Base-by-base conservation (phyloP, 306 rosid genomes). In the Spatholobus suberectus region DNA sequence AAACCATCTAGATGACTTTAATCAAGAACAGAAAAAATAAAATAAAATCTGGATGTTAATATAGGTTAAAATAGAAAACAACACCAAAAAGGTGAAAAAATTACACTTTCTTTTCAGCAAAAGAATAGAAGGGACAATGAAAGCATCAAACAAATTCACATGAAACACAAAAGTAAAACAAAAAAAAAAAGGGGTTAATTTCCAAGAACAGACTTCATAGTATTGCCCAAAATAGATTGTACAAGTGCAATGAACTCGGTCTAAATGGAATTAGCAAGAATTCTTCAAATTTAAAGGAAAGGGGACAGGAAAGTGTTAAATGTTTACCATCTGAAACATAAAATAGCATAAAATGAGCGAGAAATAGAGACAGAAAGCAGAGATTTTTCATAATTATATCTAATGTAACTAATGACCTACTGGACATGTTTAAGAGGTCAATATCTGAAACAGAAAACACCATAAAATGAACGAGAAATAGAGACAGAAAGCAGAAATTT, bases 171-270 rank as follows among this genome's bases (percentile, higher is more conserved):
- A 9, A 29, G 11, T 55, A 5, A 65, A 7, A 38, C 5, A 9
- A 7, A 6, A 38, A 38, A 38, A 38, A 7, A 8, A 38, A 5
- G 43, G 5, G 15, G 12, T 63, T 23, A 79, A 37, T 79, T 68
- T 23, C 54, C 54, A 41, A 26, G 52, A 62, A 13, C n/a, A 62
- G 34, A 21, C 35, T 26, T 32, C 65, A 69, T 26, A 17, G 59
- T 62, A 44, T 51, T 70, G 13, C 59, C 71, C 24, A 35, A 57
- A 80, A 52, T 49, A 54, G 17, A 49, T 23, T 73, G 47, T 73
- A 29, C 17, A 29, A 24, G 43, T 26, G 62, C 27, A 29, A 26
- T 27, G 32, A 32, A 21, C 5, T 59, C 4, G 7, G 26, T 62
- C n/a, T n/a, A n/a, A 32, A 73, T 3, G 41, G 74, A 61, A 61